A percentile compares a stretch with the other conserved stretches of the same genome.
These are phyloP conservation scores for Candida boleticola DNA, from an alignment of 805 yeast genomes.

Conservation along the genomic window DNA sequence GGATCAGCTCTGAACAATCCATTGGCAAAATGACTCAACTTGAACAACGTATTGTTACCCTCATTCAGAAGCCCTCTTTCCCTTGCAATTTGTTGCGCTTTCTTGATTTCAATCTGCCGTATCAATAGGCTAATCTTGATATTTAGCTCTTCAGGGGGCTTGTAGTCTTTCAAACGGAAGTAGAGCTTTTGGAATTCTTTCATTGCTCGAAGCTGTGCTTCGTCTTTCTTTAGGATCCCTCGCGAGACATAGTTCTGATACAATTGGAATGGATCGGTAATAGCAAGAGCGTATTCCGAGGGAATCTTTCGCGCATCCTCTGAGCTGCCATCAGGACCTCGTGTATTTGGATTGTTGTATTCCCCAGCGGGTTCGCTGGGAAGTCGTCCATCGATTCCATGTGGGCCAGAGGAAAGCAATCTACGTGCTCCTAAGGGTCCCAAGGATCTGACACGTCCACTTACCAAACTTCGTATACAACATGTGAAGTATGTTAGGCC, in stretches of 20 bases:
- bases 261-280: constrained; percentile 62
- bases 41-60: constrained; percentile 13
- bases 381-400: constrained; percentile 37
- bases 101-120: constrained; percentile 31
- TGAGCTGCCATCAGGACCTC: not conserved
- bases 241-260: constrained; percentile 52
- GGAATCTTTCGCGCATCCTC: not conserved
- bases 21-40: constrained; percentile 16
- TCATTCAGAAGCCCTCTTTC: constrained; percentile 8
- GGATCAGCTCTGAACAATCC: constrained; percentile 28
- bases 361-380: constrained; percentile 14
- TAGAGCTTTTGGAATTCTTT: constrained; percentile 61
- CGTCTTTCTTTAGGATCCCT: constrained; percentile 55
- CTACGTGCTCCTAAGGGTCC: no score
- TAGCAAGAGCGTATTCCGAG: constrained; percentile 32
- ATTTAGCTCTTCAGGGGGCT: constrained; percentile 49
- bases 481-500: no score
- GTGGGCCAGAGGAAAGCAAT: constrained; percentile 22
- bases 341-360: not conserved
- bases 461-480: no score
- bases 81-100: constrained; percentile 21
- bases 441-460: no score
- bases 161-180: constrained; percentile 55
- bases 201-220: constrained; percentile 59
- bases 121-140: constrained; percentile 42